Conservation (phyloP, 2,329 filamentous ascomycete species). For the Trichoderma sp. region DNA sequence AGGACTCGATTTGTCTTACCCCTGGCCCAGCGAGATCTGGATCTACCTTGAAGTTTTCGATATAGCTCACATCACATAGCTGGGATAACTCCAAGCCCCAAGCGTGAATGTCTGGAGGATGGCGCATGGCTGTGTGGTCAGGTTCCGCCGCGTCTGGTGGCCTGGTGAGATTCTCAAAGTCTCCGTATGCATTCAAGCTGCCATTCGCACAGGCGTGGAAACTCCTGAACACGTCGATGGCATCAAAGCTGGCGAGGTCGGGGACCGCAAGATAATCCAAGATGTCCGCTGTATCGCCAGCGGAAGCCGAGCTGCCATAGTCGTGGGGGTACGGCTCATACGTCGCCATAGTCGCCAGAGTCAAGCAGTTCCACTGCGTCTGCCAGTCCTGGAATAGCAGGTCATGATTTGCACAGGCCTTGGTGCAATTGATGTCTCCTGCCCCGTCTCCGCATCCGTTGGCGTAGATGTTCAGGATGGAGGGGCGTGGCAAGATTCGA, state of each 20-base stretch:
- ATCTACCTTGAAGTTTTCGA: not conserved
- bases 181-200: not conserved
- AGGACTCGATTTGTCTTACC: not conserved
- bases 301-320: not conserved
- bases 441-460: not conserved
- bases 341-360: constrained; percentile 5
- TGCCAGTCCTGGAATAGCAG: constrained; percentile 2
- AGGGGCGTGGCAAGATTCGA: not conserved
- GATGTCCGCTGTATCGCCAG: not conserved
- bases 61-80: too few species aligned
- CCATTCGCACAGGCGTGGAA: not conserved
- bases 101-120: not conserved
- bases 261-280: not conserved
- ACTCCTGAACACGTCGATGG: not conserved
- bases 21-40: constrained; percentile 25
- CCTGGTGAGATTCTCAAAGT: too few species aligned
- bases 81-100: not conserved
- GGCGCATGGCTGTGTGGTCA: too few species aligned
- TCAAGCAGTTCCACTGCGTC: constrained; percentile 18
- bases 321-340: not conserved
- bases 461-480: not conserved
- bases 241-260: not conserved
- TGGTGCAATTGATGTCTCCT: constrained; percentile 4
- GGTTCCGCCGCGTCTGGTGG: too few species aligned
- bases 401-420: not conserved